Conservation (phyloP, 495 filamentous ascomycete species). For the Penicillium argentinense region DNA sequence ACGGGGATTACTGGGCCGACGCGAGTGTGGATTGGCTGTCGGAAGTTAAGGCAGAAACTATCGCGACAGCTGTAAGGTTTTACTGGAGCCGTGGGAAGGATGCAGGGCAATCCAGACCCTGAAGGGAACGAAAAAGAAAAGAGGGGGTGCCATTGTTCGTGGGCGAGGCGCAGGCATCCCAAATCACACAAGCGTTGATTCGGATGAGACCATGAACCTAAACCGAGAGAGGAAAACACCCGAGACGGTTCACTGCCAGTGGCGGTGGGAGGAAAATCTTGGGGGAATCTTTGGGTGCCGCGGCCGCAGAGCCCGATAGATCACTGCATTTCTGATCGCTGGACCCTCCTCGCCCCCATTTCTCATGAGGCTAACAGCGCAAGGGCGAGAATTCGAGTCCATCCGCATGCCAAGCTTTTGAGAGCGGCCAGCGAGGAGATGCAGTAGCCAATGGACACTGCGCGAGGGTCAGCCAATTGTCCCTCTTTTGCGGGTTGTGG, state of each 20-base stretch:
- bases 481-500: constrained; percentile 4
- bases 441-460: constrained; percentile 3
- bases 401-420: constrained; percentile 14
- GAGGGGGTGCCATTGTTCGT: neutral
- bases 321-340: too few relatives aligned
- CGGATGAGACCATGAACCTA: constrained; percentile 13
- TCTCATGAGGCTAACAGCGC: neutral
- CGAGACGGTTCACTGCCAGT: too few relatives aligned
- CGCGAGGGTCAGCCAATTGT: neutral
- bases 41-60: neutral
- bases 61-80: constrained; percentile 2
- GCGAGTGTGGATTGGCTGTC: constrained; percentile 10
- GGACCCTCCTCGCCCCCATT: too few relatives aligned
- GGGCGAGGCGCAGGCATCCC: neutral
- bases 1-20: constrained; percentile 17
- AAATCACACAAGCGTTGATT: constrained; percentile 7
- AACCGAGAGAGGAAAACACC: too few relatives aligned
- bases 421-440: constrained; percentile 1
- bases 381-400: neutral
- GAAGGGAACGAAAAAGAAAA: neutral
- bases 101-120: constrained; percentile 1
- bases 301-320: too few relatives aligned
- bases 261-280: neutral
- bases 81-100: neutral
- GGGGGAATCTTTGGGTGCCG: too few relatives aligned